Evolutionary conservation across 371 early-diverging fungal genomes (phyloP), one percentile per base, ranked within the genome.

Genomic region (Nematocida sp.): DNA sequence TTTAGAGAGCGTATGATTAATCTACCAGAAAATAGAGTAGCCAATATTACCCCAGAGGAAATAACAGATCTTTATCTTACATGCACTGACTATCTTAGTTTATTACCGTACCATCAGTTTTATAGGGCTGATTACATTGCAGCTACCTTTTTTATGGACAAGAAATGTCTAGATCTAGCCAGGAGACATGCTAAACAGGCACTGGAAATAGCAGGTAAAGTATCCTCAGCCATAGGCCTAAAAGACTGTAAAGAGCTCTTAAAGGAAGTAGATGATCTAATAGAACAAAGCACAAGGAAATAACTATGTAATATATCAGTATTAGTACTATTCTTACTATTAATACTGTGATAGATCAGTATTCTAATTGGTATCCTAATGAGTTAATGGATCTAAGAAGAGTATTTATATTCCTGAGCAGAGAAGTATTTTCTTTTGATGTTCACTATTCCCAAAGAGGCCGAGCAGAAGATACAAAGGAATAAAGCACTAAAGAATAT

Each of bases 361-460:
- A n/a, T n/a, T n/a, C n/a, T n/a, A n/a, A n/a, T n/a, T n/a, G n/a
- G n/a, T n/a, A n/a, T n/a, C n/a, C n/a, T n/a, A n/a, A n/a, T n/a
- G n/a, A n/a, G n/a, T n/a, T n/a, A n/a, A n/a, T n/a, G n/a, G n/a
- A n/a, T n/a, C n/a, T n/a, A n/a, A n/a, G n/a, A n/a, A n/a, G n/a
- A n/a, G n/a, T n/a, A n/a, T n/a, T n/a, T n/a, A n/a, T n/a, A n/a
- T n/a, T n/a, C n/a, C 11, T 47, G 11, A 13, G 13, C 52, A 19
- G 35, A 13, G 62, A 3, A 47, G 41, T 7, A 60, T 43, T 45
- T 70, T 31, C 31, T 2, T 1, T 61, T n/a, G 4, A 70, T 70
- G 74, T 70, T 70, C 48, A 47, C 63, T 19, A 47, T 70, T 29
- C 57, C 74, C 35, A 61, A 49, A 52, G 74, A 70, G 43, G 74